Conservation (phyloP, 2,329 filamentous ascomycete genomes). For the Endocalyx cinctus region DNA sequence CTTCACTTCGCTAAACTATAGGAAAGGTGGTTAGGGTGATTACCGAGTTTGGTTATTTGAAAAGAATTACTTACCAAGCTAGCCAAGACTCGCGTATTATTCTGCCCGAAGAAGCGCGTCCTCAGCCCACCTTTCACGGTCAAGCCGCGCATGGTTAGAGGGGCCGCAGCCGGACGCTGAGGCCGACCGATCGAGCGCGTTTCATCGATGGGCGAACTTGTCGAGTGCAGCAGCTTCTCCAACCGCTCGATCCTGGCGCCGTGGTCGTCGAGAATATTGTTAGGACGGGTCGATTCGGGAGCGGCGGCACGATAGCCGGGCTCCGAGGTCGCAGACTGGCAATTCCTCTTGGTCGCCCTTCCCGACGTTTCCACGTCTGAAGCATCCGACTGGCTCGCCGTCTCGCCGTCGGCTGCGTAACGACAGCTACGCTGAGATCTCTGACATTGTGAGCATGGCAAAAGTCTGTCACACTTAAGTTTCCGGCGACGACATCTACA, state of each 20-base stretch:
- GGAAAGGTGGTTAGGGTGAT: constrained; percentile 6
- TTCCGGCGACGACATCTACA: constrained; percentile 41
- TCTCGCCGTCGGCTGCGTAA: constrained; percentile 47
- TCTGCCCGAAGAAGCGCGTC: constrained; percentile 50
- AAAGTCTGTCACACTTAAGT: constrained; percentile 54
- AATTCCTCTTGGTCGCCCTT: constrained; percentile 19
- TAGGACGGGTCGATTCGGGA: constrained; percentile 17
- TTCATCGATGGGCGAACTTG: constrained; percentile 28
- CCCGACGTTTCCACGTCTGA: constrained; percentile 33
- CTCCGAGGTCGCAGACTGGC: constrained; percentile 2
- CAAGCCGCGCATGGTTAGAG: constrained; percentile 44
- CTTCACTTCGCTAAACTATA: constrained; percentile 50
- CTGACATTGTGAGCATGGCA: constrained; percentile 54
- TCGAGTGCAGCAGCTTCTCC: constrained; percentile 44
- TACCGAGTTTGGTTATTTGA: neutral
- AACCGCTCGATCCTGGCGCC: constrained; percentile 47
- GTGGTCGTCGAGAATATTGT: constrained; percentile 42
- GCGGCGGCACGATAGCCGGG: constrained; percentile 7
- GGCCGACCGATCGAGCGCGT: constrained; percentile 15
- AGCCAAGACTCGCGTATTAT: constrained; percentile 46
- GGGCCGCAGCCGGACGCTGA: constrained; percentile 29
- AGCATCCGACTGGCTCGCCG: constrained; percentile 43
- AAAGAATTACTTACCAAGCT: constrained; percentile 40
- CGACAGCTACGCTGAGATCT: constrained; percentile 51
- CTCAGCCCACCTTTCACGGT: constrained; percentile 44